Conservation (phyloP, 1,139 yeast species). For the Pichia sp. region DNA sequence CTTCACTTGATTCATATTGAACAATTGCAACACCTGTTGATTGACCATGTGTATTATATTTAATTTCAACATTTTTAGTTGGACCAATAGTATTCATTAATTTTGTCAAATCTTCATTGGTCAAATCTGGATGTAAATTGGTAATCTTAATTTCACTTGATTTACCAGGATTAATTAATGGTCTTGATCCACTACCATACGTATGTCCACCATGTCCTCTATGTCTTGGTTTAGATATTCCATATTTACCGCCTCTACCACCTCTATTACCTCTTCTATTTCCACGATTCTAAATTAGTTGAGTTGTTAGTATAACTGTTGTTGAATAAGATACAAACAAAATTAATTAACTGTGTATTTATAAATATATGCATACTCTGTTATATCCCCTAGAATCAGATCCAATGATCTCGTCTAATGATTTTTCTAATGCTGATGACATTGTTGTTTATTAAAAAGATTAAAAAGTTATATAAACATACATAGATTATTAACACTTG, state of each 20-base stretch:
- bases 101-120: conserved; percentile 48
- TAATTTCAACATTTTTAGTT: conserved; percentile 37
- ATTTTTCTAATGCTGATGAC: conserved; percentile 42
- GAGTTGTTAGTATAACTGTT: no score
- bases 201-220: not conserved
- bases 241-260: not conserved
- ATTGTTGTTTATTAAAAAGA: conserved; percentile 5
- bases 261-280: not conserved
- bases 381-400: not conserved
- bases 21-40: conserved; percentile 56
- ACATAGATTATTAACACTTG: not conserved
- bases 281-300: not conserved
- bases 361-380: conserved; percentile 1
- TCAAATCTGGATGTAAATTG: conserved; percentile 59
- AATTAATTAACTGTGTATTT: not conserved
- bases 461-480: no score
- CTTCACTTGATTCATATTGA: conserved; percentile 46
- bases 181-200: not conserved
- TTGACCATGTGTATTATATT: conserved; percentile 48
- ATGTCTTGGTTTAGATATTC: conserved; percentile 6
- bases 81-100: conserved; percentile 52
- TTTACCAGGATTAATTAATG: not conserved
- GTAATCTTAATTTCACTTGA: conserved; percentile 23
- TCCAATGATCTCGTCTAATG: conserved; percentile 52
- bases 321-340: no score